Evolutionary conservation across 495 filamentous ascomycete species (phyloP), one percentile per base, ranked within the genome.

Genomic region (Xylaria curta): DNA sequence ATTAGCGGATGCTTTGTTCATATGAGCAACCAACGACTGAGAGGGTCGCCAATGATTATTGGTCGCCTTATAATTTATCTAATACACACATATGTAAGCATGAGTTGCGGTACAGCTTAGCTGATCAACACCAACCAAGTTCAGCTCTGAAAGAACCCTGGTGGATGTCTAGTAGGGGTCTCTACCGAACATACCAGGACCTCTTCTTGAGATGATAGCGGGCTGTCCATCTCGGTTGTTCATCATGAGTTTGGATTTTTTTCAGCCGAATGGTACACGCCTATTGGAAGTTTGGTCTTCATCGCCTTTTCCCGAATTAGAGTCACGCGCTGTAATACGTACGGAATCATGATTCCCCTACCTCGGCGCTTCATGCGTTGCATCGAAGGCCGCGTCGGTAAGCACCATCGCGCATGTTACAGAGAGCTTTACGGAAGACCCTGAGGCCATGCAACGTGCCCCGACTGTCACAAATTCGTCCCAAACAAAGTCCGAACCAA

Each of bases 61-160:
- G 61, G 61, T 64, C 61, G 61, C 42, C 61, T 64, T 64, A 33
- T 40, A 64, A 64, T 40, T 44, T 3, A 19, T 46, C 12, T 15
- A 13, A 3, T 21, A 21, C n/a, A 6, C 13, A 7, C 15, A 15
- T 17, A 21, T 64, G 61, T 19, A 64, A 64, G 42, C 61, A 12
- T 44, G n/a, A 21, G n/a, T 8, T 51, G 2, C 47, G n/a, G 8
- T 21, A 24, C 3, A 51, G 47, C 47, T 51, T 51, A 21, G 47
- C n/a, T 21, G n/a, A 26, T 53, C 21, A 26, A 26, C 10, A 51
- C n/a, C n/a, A 51, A 15, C 13, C 26, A 31, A 56, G 21, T 5
- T 56, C 53, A 56, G 24, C 53, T 54, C 21, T 15, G 12, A 15
- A 12, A 26, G 5, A 26, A 31, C 53, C 53, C 26, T 56, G 51